Evolutionary conservation across 1,284 basidiomycete genomes (phyloP), one percentile per base, ranked within the genome.

Genomic region (Heimioporus retisporus): DNA sequence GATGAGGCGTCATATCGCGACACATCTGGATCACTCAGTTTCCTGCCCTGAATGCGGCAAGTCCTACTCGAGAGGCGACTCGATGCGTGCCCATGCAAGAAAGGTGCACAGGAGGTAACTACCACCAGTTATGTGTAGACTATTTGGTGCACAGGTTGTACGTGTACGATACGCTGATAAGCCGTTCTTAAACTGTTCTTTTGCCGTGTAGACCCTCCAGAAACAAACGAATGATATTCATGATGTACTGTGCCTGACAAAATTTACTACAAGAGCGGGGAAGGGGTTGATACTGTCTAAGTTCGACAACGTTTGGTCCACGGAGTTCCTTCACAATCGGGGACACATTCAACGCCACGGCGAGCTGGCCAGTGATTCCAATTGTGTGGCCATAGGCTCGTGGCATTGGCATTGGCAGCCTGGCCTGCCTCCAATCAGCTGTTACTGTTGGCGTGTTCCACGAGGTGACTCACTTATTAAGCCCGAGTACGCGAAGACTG

Each of bases 31-130:
- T 1, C 3, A 11, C 5, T 25, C 42, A 7, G 43, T 61, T 11
- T 0, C 19, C 14, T 73, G 69, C 25, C 6, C n/a, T 1, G 51
- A 11, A 3, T 73, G 72, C 3, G 55, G n/a, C 5, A 75, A 61
- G 25, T 4, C 19, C 2, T 73, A 35, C 21, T 73, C 66, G 10
- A 58, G 70, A 0, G 11, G 2, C 1, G 72, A 73, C n/a, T 19
- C 65, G 0, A 18, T 74, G 57, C 65, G 54, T 3, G 28, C 42
- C 0, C 73, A 73, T 19, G 1, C 0, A 7, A 64, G 28, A 55
- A 65, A 42, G 13, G 0, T 2, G 1, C 71, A 75, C 14, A 44
- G 28, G 14, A 1, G 50, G 40, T 64, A 19, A 31, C n/a, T 28
- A 28, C 28, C 28, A 28, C n/a, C n/a, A 5, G 25, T 35, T 40